phyloP scores from a whole-genome alignment of 2,329 filamentous ascomycete genomes.

The Penicillium psychrosexuale region DNA sequence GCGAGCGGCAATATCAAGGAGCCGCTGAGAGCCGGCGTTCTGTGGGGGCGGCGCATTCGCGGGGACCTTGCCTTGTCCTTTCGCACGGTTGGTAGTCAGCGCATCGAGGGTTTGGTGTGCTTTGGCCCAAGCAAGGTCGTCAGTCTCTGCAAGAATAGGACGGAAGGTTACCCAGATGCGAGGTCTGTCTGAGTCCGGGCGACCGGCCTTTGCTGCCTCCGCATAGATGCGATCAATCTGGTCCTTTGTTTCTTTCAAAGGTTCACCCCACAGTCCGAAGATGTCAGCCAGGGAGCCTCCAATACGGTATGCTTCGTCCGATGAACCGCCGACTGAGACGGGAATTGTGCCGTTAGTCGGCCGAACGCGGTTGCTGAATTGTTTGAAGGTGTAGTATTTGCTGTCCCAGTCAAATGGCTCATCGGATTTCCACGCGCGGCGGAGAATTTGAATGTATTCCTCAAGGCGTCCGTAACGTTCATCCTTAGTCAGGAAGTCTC shows the following conservation, averaged over 20 bases:
- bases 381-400: slow-evolving; percentile 59
- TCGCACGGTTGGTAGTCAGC: slow-evolving; percentile 46
- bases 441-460: slow-evolving; percentile 61
- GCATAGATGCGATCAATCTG: slow-evolving; percentile 61
- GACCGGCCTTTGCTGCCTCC: slow-evolving; percentile 57
- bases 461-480: slow-evolving; percentile 58
- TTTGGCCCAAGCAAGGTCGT: slow-evolving; percentile 61
- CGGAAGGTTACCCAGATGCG: slow-evolving; percentile 64
- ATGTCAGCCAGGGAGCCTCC: slow-evolving; percentile 60
- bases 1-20: slow-evolving; percentile 55
- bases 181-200: slow-evolving; percentile 52
- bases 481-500: slow-evolving; percentile 58
- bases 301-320: slow-evolving; percentile 57
- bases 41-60: slow-evolving; percentile 46
- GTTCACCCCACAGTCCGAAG: slow-evolving; percentile 63
- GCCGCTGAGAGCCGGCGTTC: slow-evolving; percentile 58
- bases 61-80: slow-evolving; percentile 33
- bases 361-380: slow-evolving; percentile 55
- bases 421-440: slow-evolving; percentile 55
- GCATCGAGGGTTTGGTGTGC: slow-evolving; percentile 56
- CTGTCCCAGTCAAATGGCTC: slow-evolving; percentile 62
- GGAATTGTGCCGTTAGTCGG: slow-evolving; percentile 55
- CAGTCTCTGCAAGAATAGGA: slow-evolving; percentile 59
- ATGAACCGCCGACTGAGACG: slow-evolving; percentile 59
- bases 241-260: slow-evolving; percentile 61